These are phyloP conservation scores for Gossypium mustelinum DNA, from an alignment of 345 rosid genomes.

Conservation along the genomic window DNA sequence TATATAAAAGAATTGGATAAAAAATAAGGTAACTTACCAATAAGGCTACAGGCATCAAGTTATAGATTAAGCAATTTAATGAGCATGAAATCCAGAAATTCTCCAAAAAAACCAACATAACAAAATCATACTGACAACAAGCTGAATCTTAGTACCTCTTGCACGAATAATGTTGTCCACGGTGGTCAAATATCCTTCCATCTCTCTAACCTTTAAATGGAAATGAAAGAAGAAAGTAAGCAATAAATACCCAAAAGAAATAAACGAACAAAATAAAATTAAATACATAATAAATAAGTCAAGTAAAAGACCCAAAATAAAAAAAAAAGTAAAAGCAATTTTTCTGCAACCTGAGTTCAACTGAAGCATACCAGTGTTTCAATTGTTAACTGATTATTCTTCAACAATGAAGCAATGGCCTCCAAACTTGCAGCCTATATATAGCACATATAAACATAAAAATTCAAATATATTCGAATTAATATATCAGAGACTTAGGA, in stretches of 20 bases:
- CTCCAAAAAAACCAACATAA: background rate
- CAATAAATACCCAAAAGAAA: background rate
- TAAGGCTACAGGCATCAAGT: background rate
- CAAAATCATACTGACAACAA: background rate
- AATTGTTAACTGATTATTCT: slow-evolving; percentile 46
- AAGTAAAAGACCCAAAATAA: background rate
- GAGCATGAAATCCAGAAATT: background rate
- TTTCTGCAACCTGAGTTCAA: background rate
- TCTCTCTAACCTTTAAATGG: slow-evolving; percentile 56
- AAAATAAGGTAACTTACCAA: background rate
- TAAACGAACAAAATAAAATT: background rate
- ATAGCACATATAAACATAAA: slow-evolving; percentile 4
- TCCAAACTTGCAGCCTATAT: slow-evolving; percentile 64
- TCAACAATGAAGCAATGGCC: slow-evolving; percentile 56
- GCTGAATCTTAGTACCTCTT: slow-evolving; percentile 48
- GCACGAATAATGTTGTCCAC: slow-evolving; percentile 63
- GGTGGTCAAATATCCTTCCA: slow-evolving; percentile 81
- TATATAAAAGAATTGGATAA: background rate
- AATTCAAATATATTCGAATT: background rate
- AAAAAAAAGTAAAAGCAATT: background rate
- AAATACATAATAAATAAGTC: background rate
- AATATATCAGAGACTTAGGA: background rate
- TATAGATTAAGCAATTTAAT: background rate
- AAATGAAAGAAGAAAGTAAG: background rate
- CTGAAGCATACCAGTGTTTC: slow-evolving; percentile 45